Evolutionary conservation across 2,329 filamentous ascomycete genomes (phyloP).

Genomic region (Chaetomiaceae sp.): DNA sequence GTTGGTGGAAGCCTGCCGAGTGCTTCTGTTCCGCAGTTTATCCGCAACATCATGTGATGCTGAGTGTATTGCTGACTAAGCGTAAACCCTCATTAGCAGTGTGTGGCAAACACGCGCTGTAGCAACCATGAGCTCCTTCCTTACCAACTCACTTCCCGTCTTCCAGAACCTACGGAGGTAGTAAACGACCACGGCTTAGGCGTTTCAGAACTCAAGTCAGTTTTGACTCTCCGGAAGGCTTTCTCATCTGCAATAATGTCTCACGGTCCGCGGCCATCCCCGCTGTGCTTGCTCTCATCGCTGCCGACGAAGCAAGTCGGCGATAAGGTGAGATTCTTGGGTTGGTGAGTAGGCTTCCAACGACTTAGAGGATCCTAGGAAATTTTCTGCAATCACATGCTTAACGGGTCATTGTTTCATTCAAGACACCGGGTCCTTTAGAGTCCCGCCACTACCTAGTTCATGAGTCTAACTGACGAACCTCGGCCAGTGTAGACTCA

Average conservation of each 20-base stretch:
- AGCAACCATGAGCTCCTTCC: no score
- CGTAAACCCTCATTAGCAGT: not conserved
- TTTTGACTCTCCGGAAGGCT: not conserved
- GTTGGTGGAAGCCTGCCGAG: no score
- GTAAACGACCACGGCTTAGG: no score
- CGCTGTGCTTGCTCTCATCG: slow-evolving; percentile 58
- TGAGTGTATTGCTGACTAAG: slow-evolving; percentile 5
- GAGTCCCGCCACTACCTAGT: slow-evolving; percentile 8
- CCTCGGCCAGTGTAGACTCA: slow-evolving; percentile 38
- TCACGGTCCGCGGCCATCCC: slow-evolving; percentile 56
- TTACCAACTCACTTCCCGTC: no score
- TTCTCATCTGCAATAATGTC: slow-evolving; percentile 36
- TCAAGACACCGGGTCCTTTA: no score
- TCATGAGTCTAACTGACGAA: slow-evolving; percentile 12
- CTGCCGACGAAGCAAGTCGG: slow-evolving; percentile 46
- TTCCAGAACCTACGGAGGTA: no score
- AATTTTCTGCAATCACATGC: no score
- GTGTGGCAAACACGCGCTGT: no score
- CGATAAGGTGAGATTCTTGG: slow-evolving; percentile 85
- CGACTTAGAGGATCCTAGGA: no score
- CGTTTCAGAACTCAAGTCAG: not conserved
- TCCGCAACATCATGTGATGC: slow-evolving; percentile 17
- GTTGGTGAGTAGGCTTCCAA: slow-evolving; percentile 87
- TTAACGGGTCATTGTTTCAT: no score
- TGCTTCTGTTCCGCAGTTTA: slow-evolving; percentile 10